Percentiles rank a stretch among this genome's conserved stretches.
Conservation (phyloP, 1,139 yeast species). For the Candida buenavistaensis region DNA sequence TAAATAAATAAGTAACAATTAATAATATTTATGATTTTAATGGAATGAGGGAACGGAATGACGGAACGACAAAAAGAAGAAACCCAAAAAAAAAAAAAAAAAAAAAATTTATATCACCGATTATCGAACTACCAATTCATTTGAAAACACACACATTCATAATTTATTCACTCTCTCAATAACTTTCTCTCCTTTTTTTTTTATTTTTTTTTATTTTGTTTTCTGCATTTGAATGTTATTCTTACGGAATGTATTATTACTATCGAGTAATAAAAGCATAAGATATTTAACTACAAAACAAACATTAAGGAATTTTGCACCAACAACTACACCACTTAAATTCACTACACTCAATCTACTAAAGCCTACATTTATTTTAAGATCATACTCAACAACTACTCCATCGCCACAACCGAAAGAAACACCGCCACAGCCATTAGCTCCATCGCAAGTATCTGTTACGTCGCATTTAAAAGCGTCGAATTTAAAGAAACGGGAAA, state of each 20-base stretch:
- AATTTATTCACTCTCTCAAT: no score
- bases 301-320: neutral
- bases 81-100: neutral
- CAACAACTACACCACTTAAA: neutral
- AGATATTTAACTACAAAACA: neutral
- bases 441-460: slow-evolving; percentile 19
- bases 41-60: no score
- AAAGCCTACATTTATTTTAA: neutral
- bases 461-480: slow-evolving; percentile 33
- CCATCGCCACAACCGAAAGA: neutral
- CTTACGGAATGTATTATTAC: slow-evolving; percentile 1
- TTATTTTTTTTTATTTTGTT: no score
- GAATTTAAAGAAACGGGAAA: slow-evolving; percentile 25
- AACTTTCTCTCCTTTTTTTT: no score
- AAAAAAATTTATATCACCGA: neutral
- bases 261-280: neutral
- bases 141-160: no score
- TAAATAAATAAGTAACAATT: slow-evolving; percentile 1
- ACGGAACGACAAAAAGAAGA: neutral
- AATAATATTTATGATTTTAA: neutral
- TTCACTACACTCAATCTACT: neutral
- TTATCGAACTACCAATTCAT: neutral
- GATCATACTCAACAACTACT: neutral
- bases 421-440: no score
- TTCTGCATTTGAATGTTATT: slow-evolving; percentile 1